Conservation (phyloP, 2,329 filamentous ascomycete genomes). For the Sporothrix curviconia region DNA sequence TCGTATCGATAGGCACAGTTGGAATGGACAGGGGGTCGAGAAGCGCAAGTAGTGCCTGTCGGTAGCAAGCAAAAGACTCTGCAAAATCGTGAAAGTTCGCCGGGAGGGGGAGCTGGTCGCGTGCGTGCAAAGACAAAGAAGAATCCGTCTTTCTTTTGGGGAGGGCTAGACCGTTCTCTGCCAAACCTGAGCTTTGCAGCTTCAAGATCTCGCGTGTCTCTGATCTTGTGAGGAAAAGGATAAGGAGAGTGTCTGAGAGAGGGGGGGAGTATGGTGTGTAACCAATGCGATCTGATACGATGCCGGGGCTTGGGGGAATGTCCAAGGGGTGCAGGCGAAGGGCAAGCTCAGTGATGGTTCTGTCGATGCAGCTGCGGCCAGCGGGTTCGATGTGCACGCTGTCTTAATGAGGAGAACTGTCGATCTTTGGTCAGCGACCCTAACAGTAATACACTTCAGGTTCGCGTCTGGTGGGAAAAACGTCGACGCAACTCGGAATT, state of each 20-base stretch:
- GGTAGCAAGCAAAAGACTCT: not conserved
- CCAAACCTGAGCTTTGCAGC: not conserved
- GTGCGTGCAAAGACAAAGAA: constrained; percentile 6
- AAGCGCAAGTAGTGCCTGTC: not conserved
- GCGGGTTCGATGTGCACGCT: not conserved
- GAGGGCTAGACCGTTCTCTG: not conserved
- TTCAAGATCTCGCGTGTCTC: too few relatives aligned
- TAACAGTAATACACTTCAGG: not conserved
- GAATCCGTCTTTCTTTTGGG: not conserved
- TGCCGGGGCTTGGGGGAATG: not conserved
- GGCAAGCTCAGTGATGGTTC: not conserved
- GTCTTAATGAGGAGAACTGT: constrained; percentile 3
- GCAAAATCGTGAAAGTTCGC: not conserved
- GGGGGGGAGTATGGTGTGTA: not conserved
- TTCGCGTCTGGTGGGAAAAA: not conserved
- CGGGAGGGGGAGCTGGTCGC: constrained; percentile 5
- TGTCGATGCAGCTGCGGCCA: not conserved
- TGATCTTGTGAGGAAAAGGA: too few relatives aligned
- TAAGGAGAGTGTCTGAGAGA: too few relatives aligned
- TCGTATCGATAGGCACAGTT: not conserved
- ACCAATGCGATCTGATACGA: not conserved
- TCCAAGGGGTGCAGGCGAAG: not conserved
- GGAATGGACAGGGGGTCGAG: not conserved
- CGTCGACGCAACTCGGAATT: constrained; percentile 2
- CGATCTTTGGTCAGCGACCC: not conserved